Conservation (phyloP, 768 basidiomycete genomes). For the Macrolepiota fuliginosa region DNA sequence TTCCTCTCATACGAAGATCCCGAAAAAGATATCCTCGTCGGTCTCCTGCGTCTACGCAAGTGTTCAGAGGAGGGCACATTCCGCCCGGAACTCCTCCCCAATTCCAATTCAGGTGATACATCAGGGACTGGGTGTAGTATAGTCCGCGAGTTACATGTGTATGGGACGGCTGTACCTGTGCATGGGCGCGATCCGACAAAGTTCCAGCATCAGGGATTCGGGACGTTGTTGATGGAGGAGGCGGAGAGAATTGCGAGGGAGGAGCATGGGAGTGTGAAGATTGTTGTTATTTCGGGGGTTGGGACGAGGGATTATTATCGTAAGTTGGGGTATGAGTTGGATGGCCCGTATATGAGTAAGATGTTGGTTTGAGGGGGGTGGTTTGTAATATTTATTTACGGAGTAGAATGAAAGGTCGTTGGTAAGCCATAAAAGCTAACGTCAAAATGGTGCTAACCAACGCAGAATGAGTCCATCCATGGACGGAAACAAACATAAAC, state of each 20-base stretch:
- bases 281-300: slow-evolving; percentile 98
- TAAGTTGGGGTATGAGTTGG: slow-evolving; percentile 88
- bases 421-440: background rate
- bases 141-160: slow-evolving; percentile 95
- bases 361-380: slow-evolving; percentile 39
- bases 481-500: no score
- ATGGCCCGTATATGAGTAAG: slow-evolving; percentile 99
- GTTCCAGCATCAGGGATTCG: slow-evolving; percentile 98
- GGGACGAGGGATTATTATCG: slow-evolving; percentile 98
- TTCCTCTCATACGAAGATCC: slow-evolving; percentile 99
- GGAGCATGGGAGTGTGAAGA: slow-evolving; percentile 93
- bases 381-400: background rate
- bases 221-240: slow-evolving; percentile 97
- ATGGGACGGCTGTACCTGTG: slow-evolving; percentile 96
- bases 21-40: slow-evolving; percentile 93
- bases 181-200: slow-evolving; percentile 97
- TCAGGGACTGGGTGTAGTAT: slow-evolving; percentile 66
- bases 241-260: slow-evolving; percentile 97
- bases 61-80: slow-evolving; percentile 98
- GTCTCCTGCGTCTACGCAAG: slow-evolving; percentile 86
- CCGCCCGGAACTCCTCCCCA: slow-evolving; percentile 82
- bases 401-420: background rate
- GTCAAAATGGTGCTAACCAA: no score
- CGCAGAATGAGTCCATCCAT: no score
- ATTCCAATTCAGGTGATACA: slow-evolving; percentile 52